phyloP scores from a whole-genome alignment of 495 filamentous ascomycete species.

The Letharia lupina region DNA sequence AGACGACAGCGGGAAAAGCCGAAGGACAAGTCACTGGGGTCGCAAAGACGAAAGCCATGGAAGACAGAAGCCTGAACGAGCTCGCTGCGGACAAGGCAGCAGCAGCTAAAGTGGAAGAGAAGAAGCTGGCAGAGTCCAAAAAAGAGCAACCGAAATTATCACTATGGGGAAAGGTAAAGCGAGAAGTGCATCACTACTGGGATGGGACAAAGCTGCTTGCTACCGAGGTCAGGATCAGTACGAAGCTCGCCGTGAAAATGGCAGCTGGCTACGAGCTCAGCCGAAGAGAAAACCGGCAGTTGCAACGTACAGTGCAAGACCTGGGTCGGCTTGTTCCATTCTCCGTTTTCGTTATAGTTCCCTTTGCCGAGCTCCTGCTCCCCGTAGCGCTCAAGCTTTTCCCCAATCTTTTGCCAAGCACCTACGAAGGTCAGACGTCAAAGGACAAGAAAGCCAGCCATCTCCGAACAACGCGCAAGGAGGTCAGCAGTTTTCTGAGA shows the following conservation, averaged over 20 bases:
- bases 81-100: constrained; percentile 39
- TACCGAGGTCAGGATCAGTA: constrained; percentile 87
- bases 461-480: constrained; percentile 79
- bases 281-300: constrained; percentile 76
- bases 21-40: constrained; percentile 34
- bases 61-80: constrained; percentile 38
- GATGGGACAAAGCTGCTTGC: constrained; percentile 97
- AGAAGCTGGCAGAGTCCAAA: constrained; percentile 55
- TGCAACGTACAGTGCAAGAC: constrained; percentile 88
- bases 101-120: constrained; percentile 37
- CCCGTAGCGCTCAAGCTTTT: constrained; percentile 89
- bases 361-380: constrained; percentile 91
- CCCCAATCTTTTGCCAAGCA: constrained; percentile 93
- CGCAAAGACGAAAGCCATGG: constrained; percentile 38
- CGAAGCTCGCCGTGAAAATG: constrained; percentile 89
- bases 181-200: constrained; percentile 91
- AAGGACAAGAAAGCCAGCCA: constrained; percentile 80
- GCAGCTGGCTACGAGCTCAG: constrained; percentile 94
- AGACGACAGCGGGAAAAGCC: constrained; percentile 20
- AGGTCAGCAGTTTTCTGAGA: constrained; percentile 85
- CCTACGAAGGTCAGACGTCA: constrained; percentile 84
- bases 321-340: constrained; percentile 89
- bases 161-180: constrained; percentile 83
- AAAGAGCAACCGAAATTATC: constrained; percentile 82
- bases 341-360: constrained; percentile 93